A percentile compares a stretch with the other conserved stretches of the same genome.
phyloP scores from a whole-genome alignment of 2,329 filamentous ascomycete genomes.

The Atkinsonella texensis region DNA sequence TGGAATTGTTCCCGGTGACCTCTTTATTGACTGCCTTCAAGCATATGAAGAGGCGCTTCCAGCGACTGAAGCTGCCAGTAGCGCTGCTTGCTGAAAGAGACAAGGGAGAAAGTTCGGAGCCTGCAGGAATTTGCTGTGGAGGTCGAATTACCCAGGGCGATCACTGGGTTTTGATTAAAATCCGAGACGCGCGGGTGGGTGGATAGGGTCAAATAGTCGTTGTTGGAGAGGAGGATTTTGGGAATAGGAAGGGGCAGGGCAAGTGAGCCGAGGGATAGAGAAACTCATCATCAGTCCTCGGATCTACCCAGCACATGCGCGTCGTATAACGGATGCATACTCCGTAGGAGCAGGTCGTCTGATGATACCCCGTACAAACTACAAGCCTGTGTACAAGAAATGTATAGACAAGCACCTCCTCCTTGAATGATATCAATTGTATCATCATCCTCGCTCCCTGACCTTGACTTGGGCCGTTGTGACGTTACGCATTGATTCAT shows the following conservation, averaged over 20 bases:
- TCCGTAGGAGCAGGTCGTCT: no score
- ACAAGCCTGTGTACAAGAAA: neutral
- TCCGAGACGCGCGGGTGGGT: conserved; percentile 57
- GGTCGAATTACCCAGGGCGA: conserved; percentile 50
- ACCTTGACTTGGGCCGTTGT: neutral
- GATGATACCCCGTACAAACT: no score
- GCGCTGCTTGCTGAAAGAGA: no score
- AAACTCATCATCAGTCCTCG: conserved; percentile 31
- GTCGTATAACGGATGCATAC: conserved; percentile 34
- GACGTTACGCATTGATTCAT: neutral
- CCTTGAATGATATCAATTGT: no score
- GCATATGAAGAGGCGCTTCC: no score
- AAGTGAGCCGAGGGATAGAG: conserved; percentile 33
- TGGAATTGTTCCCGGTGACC: no score
- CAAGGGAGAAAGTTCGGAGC: no score
- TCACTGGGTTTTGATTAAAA: conserved; percentile 57
- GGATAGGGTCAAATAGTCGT: conserved; percentile 66
- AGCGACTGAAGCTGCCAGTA: no score
- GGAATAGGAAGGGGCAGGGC: no score
- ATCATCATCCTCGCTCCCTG: neutral
- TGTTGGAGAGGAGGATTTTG: conserved; percentile 54
- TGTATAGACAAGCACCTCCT: neutral
- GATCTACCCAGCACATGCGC: conserved; percentile 32
- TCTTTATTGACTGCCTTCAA: no score
- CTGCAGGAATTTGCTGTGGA: conserved; percentile 56